These are phyloP conservation scores for Coelastrella sp. DNA, from an alignment of 139 green algal genomes.

Conservation along the genomic window DNA sequence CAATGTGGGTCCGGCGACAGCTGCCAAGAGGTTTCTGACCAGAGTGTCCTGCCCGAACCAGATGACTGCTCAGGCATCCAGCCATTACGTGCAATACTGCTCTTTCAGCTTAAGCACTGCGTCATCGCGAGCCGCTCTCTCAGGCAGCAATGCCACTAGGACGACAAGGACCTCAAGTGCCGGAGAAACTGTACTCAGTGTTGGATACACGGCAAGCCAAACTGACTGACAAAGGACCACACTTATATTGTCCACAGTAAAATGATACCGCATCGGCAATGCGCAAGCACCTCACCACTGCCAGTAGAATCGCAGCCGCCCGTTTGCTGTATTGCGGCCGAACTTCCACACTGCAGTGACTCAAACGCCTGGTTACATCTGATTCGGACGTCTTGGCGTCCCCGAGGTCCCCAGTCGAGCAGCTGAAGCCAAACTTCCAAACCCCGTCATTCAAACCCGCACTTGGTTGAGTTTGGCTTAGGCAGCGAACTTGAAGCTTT, in stretches of 20 bases:
- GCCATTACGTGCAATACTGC: background rate
- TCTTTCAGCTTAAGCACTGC: too few relatives aligned
- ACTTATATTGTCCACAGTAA: too few relatives aligned
- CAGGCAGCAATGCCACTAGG: background rate
- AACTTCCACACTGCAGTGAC: background rate
- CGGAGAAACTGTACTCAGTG: background rate
- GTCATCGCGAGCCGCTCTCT: too few relatives aligned
- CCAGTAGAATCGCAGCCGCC: constrained; percentile 5
- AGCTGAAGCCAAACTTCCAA: too few relatives aligned
- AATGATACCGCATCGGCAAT: background rate
- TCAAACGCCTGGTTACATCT: background rate
- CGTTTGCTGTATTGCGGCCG: background rate
- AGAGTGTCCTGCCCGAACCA: background rate
- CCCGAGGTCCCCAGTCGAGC: too few relatives aligned
- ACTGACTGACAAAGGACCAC: too few relatives aligned
- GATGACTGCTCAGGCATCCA: background rate
- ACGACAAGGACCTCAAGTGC: background rate
- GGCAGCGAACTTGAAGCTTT: too few relatives aligned
- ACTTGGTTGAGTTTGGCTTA: too few relatives aligned
- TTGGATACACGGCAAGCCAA: background rate
- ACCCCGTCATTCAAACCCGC: too few relatives aligned
- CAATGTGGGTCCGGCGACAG: background rate
- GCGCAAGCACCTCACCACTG: background rate
- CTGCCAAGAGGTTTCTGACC: background rate
- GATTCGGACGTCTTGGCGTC: too few relatives aligned